Conservation (phyloP, 2,329 filamentous ascomycete species). For the Leptosphaerulina australis region DNA sequence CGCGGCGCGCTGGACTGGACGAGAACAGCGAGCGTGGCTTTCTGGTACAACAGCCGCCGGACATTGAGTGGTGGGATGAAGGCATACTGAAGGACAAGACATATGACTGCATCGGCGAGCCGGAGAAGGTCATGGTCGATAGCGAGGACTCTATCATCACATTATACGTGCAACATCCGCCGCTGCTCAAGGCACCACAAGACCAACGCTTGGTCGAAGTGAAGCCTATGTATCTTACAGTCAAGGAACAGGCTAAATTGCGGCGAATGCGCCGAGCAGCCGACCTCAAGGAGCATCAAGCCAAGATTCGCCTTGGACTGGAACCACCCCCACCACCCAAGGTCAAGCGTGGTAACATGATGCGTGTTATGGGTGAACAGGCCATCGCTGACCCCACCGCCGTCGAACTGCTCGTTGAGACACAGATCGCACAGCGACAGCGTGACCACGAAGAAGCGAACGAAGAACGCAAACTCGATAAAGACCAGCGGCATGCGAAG, state of each 20-base stretch:
- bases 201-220: slow-evolving; percentile 78
- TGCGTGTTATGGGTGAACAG: slow-evolving; percentile 93
- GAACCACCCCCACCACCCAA: slow-evolving; percentile 91
- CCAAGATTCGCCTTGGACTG: slow-evolving; percentile 90
- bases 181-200: slow-evolving; percentile 87
- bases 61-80: slow-evolving; percentile 98
- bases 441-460: slow-evolving; percentile 79
- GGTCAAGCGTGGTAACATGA: slow-evolving; percentile 96
- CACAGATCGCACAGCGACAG: slow-evolving; percentile 86
- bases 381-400: slow-evolving; percentile 96
- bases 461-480: slow-evolving; percentile 83
- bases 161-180: slow-evolving; percentile 88
- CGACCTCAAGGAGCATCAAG: slow-evolving; percentile 93
- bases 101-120: slow-evolving; percentile 73
- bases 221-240: slow-evolving; percentile 91
- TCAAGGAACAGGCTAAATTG: slow-evolving; percentile 88
- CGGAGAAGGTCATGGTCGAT: slow-evolving; percentile 72
- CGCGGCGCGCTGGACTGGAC: slow-evolving; percentile 89
- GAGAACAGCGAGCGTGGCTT: slow-evolving; percentile 94
- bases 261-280: slow-evolving; percentile 89
- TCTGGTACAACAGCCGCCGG: slow-evolving; percentile 80
- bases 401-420: slow-evolving; percentile 91
- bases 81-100: slow-evolving; percentile 75
- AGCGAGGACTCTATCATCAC: slow-evolving; percentile 87
- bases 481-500: slow-evolving; percentile 87